Evolutionary conservation across 257 asterid species (phyloP), one percentile per base, ranked within the genome.

Genomic region (Scutellaria galericulata): DNA sequence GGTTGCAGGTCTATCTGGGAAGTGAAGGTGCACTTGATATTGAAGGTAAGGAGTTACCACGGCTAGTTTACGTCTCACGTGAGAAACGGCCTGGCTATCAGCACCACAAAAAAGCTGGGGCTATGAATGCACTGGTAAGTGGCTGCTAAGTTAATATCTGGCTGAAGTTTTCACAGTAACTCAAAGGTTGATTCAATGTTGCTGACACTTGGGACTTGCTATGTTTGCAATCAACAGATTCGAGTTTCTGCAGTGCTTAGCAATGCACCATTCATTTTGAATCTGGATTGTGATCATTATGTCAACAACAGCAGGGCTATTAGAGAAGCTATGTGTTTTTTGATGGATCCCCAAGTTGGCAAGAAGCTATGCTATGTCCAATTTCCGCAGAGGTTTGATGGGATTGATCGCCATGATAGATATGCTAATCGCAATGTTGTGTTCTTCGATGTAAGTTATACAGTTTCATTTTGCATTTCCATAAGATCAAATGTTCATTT

Each of bases 291-390:
- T 80, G 92, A 90, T 81, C 96, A 90, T 77, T 90, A 88, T 56
- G 79, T 90, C 59, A 90, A 90, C 85, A 90, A 90, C 81, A 88
- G 95, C 85, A 90, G 85, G 86, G 96, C 96, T 10, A 72, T 81
- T 18, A 79, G 95, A 75, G 95, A 90, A 83, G 88, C 91, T 40
- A 90, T 90, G 96, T 90, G 96, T 87, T 90, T 90, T 75, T 67
- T 90, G 31, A 90, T 90, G 96, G 96, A 90, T 50, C 95, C 96
- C 37, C 96, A 90, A 72, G 70, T 84, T 5, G 92, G 92, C 24
- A 90, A 88, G 87, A 90, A 88, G 85, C 91, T 90, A 68, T 90
- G 96, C 81, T 90, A 85, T 56, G 96, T 90, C 71, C 96, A 90
- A 44, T 90, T 90, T 58, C 96, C 96, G 6, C 96, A 90, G 72